A percentile compares a stretch with the other conserved stretches of the same genome.
These are phyloP conservation scores for Oidiodendron maius DNA, from an alignment of 495 filamentous ascomycete species.

Conservation along the genomic window DNA sequence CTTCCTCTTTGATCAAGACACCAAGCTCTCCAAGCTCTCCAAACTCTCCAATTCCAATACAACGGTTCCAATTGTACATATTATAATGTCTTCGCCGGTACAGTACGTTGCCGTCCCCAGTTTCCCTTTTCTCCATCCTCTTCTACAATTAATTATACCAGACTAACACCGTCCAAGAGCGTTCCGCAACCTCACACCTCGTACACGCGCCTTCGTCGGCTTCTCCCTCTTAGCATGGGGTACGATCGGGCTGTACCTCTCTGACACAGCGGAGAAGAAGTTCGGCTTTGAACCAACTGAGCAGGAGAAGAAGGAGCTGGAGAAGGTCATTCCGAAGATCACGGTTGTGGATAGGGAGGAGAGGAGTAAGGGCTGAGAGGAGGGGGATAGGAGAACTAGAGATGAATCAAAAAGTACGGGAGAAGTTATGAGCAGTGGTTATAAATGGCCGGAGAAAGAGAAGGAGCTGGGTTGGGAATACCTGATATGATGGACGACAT, in stretches of 20 bases:
- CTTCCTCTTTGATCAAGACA: no score
- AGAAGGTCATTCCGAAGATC: slow-evolving; percentile 42
- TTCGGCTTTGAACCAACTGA: slow-evolving; percentile 57
- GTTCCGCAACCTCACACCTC: slow-evolving; percentile 54
- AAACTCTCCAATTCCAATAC: slow-evolving; percentile 4
- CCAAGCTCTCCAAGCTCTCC: slow-evolving; percentile 1
- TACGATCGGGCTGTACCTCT: slow-evolving; percentile 48
- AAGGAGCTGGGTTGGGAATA: no score
- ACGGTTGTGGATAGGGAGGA: slow-evolving; percentile 34
- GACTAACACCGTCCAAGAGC: no score
- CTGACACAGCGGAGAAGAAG: slow-evolving; percentile 55
- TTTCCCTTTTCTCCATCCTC: no score
- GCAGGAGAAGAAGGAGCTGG: slow-evolving; percentile 52
- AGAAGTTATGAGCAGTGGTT: no score
- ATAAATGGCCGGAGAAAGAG: background rate
- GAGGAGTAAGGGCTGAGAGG: slow-evolving; percentile 8
- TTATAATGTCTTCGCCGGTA: no score
- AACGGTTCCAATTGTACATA: no score
- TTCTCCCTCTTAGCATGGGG: slow-evolving; percentile 61
- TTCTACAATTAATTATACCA: no score
- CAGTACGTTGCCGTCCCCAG: no score
- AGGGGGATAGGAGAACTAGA: no score
- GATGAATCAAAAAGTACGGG: no score
- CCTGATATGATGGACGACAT: no score
- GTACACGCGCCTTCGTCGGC: slow-evolving; percentile 59